Evolutionary conservation across 169 alveolate species (phyloP).

Genomic region (Babesia sp.): DNA sequence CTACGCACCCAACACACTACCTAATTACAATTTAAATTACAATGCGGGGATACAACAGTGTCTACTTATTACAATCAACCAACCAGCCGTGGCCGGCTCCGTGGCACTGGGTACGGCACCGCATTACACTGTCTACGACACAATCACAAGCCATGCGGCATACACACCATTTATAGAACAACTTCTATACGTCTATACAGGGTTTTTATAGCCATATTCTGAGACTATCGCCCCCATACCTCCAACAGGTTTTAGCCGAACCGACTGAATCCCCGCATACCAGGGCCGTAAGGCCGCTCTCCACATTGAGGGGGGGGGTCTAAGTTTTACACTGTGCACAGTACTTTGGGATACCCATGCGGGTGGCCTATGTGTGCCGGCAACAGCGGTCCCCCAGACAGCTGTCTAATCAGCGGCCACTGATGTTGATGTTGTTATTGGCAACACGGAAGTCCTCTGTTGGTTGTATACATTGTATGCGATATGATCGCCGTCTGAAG

Average conservation of each 20-base stretch:
- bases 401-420: conserved; percentile 33
- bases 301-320: not conserved
- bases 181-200: not conserved
- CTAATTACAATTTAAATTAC: not conserved
- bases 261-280: not conserved
- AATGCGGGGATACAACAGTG: not conserved
- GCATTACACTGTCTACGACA: not conserved
- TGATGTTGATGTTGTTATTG: conserved; percentile 31
- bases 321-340: not conserved
- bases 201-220: not conserved
- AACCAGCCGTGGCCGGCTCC: conserved; percentile 6
- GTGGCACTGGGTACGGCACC: not conserved
- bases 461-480: conserved; percentile 54
- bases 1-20: not conserved
- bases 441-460: conserved; percentile 53
- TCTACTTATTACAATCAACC: not conserved
- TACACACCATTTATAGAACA: not conserved
- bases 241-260: not conserved
- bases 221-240: conserved; percentile 1
- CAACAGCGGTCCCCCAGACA: not conserved
- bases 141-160: not conserved
- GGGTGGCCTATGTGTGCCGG: not conserved
- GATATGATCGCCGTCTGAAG: conserved; percentile 43
- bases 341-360: not conserved
- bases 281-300: not conserved